Conservation (phyloP, 2,329 filamentous ascomycete species). For the Pyrenophora teres region DNA sequence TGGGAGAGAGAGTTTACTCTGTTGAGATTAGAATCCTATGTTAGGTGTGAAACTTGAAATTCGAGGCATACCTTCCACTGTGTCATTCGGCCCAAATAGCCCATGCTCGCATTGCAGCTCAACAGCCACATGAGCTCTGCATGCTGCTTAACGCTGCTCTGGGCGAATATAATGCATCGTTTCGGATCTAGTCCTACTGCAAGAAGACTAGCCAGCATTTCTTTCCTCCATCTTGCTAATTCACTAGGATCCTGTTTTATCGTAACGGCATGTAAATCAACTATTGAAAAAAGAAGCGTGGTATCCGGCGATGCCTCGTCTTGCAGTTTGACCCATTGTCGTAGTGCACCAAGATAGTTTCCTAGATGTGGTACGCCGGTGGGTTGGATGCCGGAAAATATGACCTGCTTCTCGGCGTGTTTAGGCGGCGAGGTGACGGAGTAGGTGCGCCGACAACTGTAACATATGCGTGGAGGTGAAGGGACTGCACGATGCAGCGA, state of each 20-base stretch:
- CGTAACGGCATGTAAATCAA: slow-evolving; percentile 94
- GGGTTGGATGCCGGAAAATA: slow-evolving; percentile 97
- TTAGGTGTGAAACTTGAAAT: background rate
- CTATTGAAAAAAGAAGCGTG: slow-evolving; percentile 80
- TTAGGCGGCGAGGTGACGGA: slow-evolving; percentile 3
- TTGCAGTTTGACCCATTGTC: slow-evolving; percentile 84
- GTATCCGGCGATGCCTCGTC: slow-evolving; percentile 61
- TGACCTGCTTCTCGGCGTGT: slow-evolving; percentile 34
- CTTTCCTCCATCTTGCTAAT: slow-evolving; percentile 68
- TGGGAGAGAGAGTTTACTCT: slow-evolving; percentile 71
- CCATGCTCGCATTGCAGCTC: slow-evolving; percentile 87
- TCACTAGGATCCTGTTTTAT: slow-evolving; percentile 64
- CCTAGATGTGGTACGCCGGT: slow-evolving; percentile 93
- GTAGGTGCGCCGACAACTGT: slow-evolving; percentile 14
- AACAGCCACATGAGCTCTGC: slow-evolving; percentile 96
- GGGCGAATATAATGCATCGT: slow-evolving; percentile 79
- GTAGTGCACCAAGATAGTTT: slow-evolving; percentile 90
- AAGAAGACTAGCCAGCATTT: slow-evolving; percentile 78
- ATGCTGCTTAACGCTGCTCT: slow-evolving; percentile 78
- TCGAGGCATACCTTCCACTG: slow-evolving; percentile 83
- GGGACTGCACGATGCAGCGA: slow-evolving; percentile 25
- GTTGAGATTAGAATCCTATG: background rate
- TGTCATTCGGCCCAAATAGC: slow-evolving; percentile 97
- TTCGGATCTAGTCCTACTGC: slow-evolving; percentile 82
- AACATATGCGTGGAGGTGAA: slow-evolving; percentile 8